Conservation (phyloP, 1,284 basidiomycete genomes). For the Cystobasidium slooffiae region DNA sequence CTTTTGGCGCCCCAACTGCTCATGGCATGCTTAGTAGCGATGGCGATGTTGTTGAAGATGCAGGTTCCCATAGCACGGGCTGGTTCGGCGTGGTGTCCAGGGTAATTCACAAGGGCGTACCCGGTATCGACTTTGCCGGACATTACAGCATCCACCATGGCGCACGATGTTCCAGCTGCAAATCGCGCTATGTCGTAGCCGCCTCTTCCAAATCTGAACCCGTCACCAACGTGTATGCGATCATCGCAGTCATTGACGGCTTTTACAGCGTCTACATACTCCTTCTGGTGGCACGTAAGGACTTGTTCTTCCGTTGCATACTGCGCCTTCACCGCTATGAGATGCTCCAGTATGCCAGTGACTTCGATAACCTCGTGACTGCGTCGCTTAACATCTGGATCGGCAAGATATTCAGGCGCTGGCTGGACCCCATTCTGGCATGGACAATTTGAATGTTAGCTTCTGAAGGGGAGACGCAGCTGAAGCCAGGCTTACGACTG, state of each 20-base stretch:
- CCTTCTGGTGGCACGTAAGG: not conserved
- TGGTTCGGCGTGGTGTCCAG: slow-evolving; percentile 46
- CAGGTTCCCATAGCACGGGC: slow-evolving; percentile 41
- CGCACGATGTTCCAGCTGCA: slow-evolving; percentile 26
- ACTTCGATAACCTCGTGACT: slow-evolving; percentile 20
- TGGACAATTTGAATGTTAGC: no score
- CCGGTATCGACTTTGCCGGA: slow-evolving; percentile 36
- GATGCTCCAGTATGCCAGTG: slow-evolving; percentile 17
- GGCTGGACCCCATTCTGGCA: no score
- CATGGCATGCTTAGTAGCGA: slow-evolving; percentile 8
- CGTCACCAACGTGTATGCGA: not conserved
- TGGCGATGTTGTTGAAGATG: slow-evolving; percentile 26
- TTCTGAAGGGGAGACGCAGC: no score
- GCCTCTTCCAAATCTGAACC: not conserved
- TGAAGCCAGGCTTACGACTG: no score
- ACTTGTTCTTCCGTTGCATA: slow-evolving; percentile 15
- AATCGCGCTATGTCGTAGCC: not conserved
- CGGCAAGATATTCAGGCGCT: no score
- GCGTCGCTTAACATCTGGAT: slow-evolving; percentile 3
- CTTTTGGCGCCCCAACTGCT: slow-evolving; percentile 3
- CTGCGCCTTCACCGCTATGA: not conserved
- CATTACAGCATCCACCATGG: slow-evolving; percentile 42
- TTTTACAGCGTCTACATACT: not conserved
- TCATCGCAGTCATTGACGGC: not conserved
- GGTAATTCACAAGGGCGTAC: slow-evolving; percentile 43